Base-by-base conservation (phyloP, 305 asterid genomes). In the Solanum aculeatissimum region DNA sequence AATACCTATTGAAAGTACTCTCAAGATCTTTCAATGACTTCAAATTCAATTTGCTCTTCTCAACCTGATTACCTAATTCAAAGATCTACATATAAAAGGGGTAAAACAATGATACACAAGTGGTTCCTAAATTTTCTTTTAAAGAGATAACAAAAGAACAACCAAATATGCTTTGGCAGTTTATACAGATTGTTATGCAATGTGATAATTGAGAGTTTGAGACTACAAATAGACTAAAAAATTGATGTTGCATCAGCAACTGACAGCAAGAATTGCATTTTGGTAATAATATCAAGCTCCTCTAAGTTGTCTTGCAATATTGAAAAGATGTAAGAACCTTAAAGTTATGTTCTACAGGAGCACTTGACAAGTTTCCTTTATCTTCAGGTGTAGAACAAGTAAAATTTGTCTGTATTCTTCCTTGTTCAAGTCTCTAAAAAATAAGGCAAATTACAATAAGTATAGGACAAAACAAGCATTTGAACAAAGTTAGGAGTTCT, bases 21-120 rank as follows among this genome's bases (percentile, higher is more conserved):
- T 93, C 93, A 84, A 96, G 97, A 85, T 91, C 96, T 88, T 95
- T 90, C 92, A 95, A 83, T 77, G 95, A 87, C 91, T 92, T 94
- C 90, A 94, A 86, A 80, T 94, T 88, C 81, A 83, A 87, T 91
- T 90, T 90, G 80, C 85, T 91, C 91, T 91, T 89, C 93, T 94
- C 97, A 89, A 91, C 91, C 90, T 88, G 97, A 87, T 89, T 92
- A 83, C 92, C 91, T 85, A 96, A 91, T 85, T 92, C 93, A 85
- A 90, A 85, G 87, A 92, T 89, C 98, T 95, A 86, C 82, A 89
- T 53, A 78, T 3, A 51, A 78, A 32, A 21, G 54, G 55, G 43
- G 86, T 53, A 54, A 75, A 55, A 83, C 35, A 74, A 16, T 45
- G 65, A 83, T 32, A 54, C 51, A 74, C 40, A 27, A 84, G 45